These are phyloP conservation scores for Cladosporium halotolerans DNA, from an alignment of 2,329 filamentous ascomycete genomes.

Conservation along the genomic window DNA sequence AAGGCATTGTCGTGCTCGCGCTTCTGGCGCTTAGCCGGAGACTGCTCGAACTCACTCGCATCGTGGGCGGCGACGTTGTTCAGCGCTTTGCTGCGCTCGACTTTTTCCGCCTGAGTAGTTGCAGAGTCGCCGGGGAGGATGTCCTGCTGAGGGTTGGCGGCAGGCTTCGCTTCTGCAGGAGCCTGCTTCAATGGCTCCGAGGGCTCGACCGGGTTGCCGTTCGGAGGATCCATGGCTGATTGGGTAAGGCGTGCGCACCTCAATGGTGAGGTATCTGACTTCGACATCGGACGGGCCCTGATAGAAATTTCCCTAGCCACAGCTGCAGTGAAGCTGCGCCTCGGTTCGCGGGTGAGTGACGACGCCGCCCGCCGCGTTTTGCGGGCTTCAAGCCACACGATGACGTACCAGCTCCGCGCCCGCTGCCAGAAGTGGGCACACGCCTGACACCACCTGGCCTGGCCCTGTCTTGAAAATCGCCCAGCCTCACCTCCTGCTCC, in stretches of 20 bases:
- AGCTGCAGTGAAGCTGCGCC: no score
- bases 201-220: conserved; percentile 22
- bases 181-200: conserved; percentile 19
- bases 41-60: conserved; percentile 27
- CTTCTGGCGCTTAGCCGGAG: conserved; percentile 35
- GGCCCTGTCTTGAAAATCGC: neutral
- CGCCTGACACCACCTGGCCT: no score
- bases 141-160: conserved; percentile 30
- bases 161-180: conserved; percentile 17
- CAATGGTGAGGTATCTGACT: no score
- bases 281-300: no score
- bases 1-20: conserved; percentile 25
- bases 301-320: no score
- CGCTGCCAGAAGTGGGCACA: neutral
- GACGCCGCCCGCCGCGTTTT: no score
- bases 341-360: no score
- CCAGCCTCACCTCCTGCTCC: neutral
- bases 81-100: conserved; percentile 29
- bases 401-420: neutral
- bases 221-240: neutral
- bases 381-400: neutral
- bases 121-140: conserved; percentile 32
- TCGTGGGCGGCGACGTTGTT: conserved; percentile 13
- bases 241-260: no score
- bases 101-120: conserved; percentile 36